Conservation (phyloP, 805 yeast genomes). For the Cyberlindnera misumaiensis region DNA sequence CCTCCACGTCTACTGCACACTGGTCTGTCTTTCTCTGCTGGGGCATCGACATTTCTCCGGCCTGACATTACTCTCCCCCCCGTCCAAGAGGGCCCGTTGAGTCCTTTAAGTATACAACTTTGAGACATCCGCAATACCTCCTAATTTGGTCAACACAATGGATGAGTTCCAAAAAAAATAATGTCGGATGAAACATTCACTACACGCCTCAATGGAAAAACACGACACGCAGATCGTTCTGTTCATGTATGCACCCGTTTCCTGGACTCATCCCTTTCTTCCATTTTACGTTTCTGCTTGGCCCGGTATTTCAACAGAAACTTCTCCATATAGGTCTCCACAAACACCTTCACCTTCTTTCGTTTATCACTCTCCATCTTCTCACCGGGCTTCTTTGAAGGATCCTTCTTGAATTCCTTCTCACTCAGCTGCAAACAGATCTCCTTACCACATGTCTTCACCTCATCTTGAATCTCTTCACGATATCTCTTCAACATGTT, state of each 20-base stretch:
- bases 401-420: conserved; percentile 58
- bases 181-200: not conserved
- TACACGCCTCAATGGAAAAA: not conserved
- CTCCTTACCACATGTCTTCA: conserved; percentile 76
- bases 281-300: conserved; percentile 19
- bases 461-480: conserved; percentile 60
- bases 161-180: not conserved
- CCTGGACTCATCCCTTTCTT: conserved; percentile 1
- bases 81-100: too few species aligned
- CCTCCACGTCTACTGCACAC: conserved; percentile 2
- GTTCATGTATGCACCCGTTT: conserved; percentile 1
- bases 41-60: too few species aligned
- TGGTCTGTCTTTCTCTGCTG: not conserved
- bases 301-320: conserved; percentile 41
- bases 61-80: too few species aligned
- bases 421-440: conserved; percentile 58
- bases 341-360: conserved; percentile 61
- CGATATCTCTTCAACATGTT: conserved; percentile 66
- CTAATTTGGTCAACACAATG: conserved; percentile 17
- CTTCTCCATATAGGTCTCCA: conserved; percentile 60
- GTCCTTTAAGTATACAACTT: not conserved
- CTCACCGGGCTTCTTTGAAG: conserved; percentile 48
- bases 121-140: conserved; percentile 6
- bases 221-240: not conserved
- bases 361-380: conserved; percentile 54